Percentiles rank a stretch among this genome's conserved stretches.
Conservation (phyloP, 2,329 filamentous ascomycete genomes). For the Beauveria rudraprayagi region DNA sequence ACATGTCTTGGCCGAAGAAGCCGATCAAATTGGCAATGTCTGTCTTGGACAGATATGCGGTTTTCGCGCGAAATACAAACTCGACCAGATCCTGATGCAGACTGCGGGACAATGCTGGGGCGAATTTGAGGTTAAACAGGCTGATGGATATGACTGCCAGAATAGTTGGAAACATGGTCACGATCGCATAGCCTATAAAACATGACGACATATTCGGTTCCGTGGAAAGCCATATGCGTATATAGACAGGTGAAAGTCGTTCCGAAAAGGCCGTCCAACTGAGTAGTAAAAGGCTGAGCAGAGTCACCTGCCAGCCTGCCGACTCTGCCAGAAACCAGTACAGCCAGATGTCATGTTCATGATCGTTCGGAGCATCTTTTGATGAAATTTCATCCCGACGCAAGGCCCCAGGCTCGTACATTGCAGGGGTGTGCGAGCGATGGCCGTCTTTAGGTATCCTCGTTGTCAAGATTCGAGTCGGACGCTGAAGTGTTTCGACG, state of each 20-base stretch:
- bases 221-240: slow-evolving; percentile 11
- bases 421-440: not conserved
- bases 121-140: not conserved
- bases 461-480: not conserved
- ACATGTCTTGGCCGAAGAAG: slow-evolving; percentile 21
- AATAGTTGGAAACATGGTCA: not conserved
- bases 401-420: not conserved
- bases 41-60: slow-evolving; percentile 16
- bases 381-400: not conserved
- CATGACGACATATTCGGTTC: not conserved
- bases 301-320: not conserved
- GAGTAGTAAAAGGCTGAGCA: not conserved
- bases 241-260: not conserved
- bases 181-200: not conserved
- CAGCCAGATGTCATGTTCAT: not conserved
- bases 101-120: not conserved
- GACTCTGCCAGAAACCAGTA: not conserved
- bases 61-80: slow-evolving; percentile 4
- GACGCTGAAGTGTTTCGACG: not conserved
- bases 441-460: not conserved
- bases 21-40: slow-evolving; percentile 16
- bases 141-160: not conserved
- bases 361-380: not conserved
- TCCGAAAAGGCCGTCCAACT: not conserved
- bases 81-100: not conserved